Evolutionary conservation across 2,329 filamentous ascomycete species (phyloP), one percentile per base, ranked within the genome.

Genomic region (Verruconis gallopava): DNA sequence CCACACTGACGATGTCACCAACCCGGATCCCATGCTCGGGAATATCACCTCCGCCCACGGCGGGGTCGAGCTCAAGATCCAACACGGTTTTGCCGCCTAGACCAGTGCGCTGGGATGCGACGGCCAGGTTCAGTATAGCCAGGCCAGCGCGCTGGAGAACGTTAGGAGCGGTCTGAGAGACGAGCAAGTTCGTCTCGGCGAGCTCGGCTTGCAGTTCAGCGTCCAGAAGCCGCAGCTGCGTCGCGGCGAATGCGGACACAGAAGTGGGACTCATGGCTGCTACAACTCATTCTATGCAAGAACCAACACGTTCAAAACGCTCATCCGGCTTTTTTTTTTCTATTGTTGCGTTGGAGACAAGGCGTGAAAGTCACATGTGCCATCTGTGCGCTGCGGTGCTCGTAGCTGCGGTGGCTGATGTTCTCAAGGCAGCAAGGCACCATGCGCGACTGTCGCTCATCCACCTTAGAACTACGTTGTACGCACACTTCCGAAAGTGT

Each of bases 31-130:
- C 82, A 65, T 89, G 83, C 55, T 85, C 79, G 1, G 79, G 78
- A 15, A 89, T 64, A 47, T 77, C 74, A 1, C 66, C 61, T 12
- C 43, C 11, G 14, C 39, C 44, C 14, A 39, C 38, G 1, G 85
- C 82, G n/a, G 74, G 63, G 53, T 95, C 89, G 0, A 76, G 67
- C 13, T 65, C 67, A 4, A 98, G 75, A 58, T 95, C 88, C 3
- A 95, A 66, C 2, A 98, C 81, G 0, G 84, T 85, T 49, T 85
- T 83, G n/a, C 91, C 91, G 13, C 88, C 91, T 28, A 95, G 69
- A 0, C 91, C 91, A 0, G 91, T 98, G 21, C 88, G 79, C 55
- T 83, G 82, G 14, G 81, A 79, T 9, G 72, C 67, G 22, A 93
- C 66, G 21, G 74, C 65, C 5, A 96, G 74, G 59, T 88, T 89